These are phyloP conservation scores for Magnusiomyces suaveolens DNA, from an alignment of 1,139 yeast species.

Conservation along the genomic window DNA sequence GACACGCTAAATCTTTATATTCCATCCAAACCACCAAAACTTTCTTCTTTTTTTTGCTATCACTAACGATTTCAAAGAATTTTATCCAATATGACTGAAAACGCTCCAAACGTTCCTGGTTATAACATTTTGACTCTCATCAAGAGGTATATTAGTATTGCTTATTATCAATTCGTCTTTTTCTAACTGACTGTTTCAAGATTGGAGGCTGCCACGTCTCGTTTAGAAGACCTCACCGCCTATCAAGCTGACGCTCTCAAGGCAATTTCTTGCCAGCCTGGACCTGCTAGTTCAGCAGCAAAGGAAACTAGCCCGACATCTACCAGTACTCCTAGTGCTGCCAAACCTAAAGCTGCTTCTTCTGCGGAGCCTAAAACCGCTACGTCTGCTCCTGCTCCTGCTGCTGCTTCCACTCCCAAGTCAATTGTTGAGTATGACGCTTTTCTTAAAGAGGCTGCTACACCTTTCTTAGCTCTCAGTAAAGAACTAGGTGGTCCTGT, in stretches of 20 bases:
- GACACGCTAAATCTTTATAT: too few relatives aligned
- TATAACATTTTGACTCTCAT: conserved; percentile 72
- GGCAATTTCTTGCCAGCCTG: conserved; percentile 7
- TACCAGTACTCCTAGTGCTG: background rate
- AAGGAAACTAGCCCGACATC: background rate
- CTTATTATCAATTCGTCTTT: background rate
- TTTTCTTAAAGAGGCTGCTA: conserved; percentile 44
- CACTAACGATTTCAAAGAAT: background rate
- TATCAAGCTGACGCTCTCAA: conserved; percentile 50
- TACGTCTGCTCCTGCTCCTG: conserved; percentile 16
- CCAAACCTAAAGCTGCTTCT: background rate
- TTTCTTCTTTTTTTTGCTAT: background rate
- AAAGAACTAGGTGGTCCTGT: conserved; percentile 13
- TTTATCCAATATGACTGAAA: conserved; percentile 36
- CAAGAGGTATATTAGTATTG: conserved; percentile 39
- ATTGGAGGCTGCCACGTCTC: conserved; percentile 86
- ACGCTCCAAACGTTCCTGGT: conserved; percentile 51
- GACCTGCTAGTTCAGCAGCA: background rate
- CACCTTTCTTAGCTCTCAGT: conserved; percentile 39
- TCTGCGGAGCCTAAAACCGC: background rate
- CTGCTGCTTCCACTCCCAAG: conserved; percentile 18
- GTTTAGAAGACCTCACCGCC: conserved; percentile 80
- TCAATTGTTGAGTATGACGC: conserved; percentile 41
- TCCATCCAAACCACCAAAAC: background rate
- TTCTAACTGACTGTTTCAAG: conserved; percentile 28